Base-by-base conservation (phyloP, 2,329 filamentous ascomycete genomes). In the Akanthomyces dipterigenus region DNA sequence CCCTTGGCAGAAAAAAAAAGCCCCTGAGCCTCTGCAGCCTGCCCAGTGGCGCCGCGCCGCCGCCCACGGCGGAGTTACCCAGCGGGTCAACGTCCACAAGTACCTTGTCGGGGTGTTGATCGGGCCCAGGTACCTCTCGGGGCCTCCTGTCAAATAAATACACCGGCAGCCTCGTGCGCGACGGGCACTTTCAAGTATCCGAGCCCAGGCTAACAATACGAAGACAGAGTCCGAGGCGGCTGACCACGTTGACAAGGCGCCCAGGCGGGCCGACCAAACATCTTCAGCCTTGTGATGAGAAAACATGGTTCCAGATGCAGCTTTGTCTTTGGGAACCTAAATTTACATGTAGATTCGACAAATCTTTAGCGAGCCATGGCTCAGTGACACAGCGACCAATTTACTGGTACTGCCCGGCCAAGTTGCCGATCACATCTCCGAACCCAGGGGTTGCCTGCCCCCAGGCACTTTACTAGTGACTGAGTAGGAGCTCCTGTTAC, bases 391-490 rank as follows among this genome's bases (percentile, higher is more conserved):
- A 38, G 36, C 36, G 36, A 38, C 12, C 36, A 38, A 38, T 38
- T 24, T 48, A 22, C 28, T 26, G 24, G 5, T 26, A 18, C 24
- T 38, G 49, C 16, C 11, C 7, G 42, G 28, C 26, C 56, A 59
- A 51, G 46, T 59, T 31, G 56, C 34, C 56, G 46, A 59, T 59
- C 56, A 20, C 56, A 59, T 59, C 56, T 59, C 38, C 43, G n/a
- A 12, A 50, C 34, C 34, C 51, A 57, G 55, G 55, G 55, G 43
- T 34, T 28, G 53, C n/a, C 5, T 20, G 22, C 42, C 18, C 22
- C 43, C 22, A 22, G 43, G 12, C 43, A 22, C n/a, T n/a, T n/a
- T n/a, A n/a, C n/a, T n/a, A n/a, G n/a, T n/a, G n/a, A 40, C 3
- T 45, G 16, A 45, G 31, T 36, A 24, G 55, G 55, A 45, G 55